These are phyloP conservation scores for Lipomyces spencermartinsiae DNA, from an alignment of 805 yeast genomes.

Conservation along the genomic window DNA sequence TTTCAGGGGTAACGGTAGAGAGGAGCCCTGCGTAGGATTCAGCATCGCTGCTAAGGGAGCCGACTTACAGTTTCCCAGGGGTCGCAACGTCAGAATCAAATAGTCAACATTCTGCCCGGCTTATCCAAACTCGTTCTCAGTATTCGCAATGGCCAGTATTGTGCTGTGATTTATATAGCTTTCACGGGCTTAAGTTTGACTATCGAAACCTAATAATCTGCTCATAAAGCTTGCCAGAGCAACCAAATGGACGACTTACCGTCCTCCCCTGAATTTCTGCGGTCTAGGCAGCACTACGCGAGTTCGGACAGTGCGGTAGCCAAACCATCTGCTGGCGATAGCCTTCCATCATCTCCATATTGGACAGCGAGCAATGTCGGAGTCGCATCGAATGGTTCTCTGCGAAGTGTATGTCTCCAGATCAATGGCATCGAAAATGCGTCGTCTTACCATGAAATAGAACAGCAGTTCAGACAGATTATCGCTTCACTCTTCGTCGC, in stretches of 20 bases:
- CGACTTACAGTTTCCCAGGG: neutral
- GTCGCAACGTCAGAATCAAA: neutral
- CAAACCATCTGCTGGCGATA: neutral
- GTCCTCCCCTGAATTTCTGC: neutral
- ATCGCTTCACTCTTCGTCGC: neutral
- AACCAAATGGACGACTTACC: neutral
- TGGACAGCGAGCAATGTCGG: neutral
- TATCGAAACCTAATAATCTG: neutral
- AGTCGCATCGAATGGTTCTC: neutral
- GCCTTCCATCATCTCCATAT: slow-evolving; percentile 1
- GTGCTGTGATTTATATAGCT: neutral
- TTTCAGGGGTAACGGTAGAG: neutral
- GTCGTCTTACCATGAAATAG: neutral
- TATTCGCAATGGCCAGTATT: neutral
- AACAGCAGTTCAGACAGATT: neutral
- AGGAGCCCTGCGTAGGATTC: neutral
- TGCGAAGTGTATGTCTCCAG: neutral
- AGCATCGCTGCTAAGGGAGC: neutral
- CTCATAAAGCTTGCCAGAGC: neutral
- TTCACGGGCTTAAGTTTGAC: neutral
- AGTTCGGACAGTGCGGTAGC: neutral
- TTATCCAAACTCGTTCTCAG: neutral
- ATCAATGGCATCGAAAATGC: neutral
- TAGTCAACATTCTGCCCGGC: neutral
- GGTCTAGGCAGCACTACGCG: neutral